Conservation (phyloP, 2,329 filamentous ascomycete species). For the Cyphellophora attinorum region DNA sequence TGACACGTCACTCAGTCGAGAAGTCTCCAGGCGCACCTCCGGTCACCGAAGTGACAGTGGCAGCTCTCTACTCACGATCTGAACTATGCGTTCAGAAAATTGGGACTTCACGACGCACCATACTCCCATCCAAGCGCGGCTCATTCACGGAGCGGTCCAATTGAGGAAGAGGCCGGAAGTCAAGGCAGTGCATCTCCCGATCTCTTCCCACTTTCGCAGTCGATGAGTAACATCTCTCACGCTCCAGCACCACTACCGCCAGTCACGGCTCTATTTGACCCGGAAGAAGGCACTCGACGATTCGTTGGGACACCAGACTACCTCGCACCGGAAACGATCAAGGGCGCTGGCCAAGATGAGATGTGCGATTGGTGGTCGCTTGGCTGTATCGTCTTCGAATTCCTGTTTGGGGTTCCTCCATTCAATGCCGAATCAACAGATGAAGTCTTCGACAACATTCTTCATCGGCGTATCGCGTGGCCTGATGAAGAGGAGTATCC, state of each 20-base stretch:
- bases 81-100: slow-evolving; percentile 69
- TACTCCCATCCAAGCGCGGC: slow-evolving; percentile 32
- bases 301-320: slow-evolving; percentile 98
- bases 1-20: slow-evolving; percentile 47
- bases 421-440: slow-evolving; percentile 88
- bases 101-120: slow-evolving; percentile 58
- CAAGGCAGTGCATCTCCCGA: slow-evolving; percentile 70
- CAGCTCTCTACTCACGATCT: slow-evolving; percentile 66
- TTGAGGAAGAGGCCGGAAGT: slow-evolving; percentile 66
- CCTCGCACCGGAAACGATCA: slow-evolving; percentile 91
- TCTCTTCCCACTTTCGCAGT: slow-evolving; percentile 55
- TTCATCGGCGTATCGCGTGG: slow-evolving; percentile 84
- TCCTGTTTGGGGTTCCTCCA: slow-evolving; percentile 83
- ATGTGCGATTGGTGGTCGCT: slow-evolving; percentile 99
- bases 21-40: slow-evolving; percentile 59
- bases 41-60: slow-evolving; percentile 85
- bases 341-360: slow-evolving; percentile 89
- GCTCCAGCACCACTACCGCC: slow-evolving; percentile 59
- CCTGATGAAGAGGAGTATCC: slow-evolving; percentile 69
- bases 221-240: slow-evolving; percentile 40
- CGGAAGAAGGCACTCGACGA: slow-evolving; percentile 80
- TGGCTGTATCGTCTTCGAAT: slow-evolving; percentile 97
- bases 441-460: slow-evolving; percentile 92
- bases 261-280: slow-evolving; percentile 88
- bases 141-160: slow-evolving; percentile 44